Conservation (phyloP, 2,329 filamentous ascomycete genomes). For the Colletotrichum limetticola region DNA sequence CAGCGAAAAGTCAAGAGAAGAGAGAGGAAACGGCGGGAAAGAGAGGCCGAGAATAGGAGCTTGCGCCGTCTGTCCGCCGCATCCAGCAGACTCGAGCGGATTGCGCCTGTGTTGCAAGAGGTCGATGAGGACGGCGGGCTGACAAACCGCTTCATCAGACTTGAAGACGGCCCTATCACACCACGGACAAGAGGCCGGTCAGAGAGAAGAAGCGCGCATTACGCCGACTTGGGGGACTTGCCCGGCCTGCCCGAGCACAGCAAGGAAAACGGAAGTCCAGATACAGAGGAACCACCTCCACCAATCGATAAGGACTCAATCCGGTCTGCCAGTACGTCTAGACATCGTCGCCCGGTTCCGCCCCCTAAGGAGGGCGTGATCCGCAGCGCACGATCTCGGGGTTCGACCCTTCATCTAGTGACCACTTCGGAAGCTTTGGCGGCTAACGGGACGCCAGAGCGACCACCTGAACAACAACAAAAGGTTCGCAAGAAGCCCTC, state of each 20-base stretch:
- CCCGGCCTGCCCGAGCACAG: conserved; percentile 77
- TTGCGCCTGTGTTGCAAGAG: conserved; percentile 80
- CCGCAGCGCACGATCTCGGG: conserved; percentile 76
- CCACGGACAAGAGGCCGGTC: conserved; percentile 80
- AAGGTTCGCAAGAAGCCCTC: conserved; percentile 68
- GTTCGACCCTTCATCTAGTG: conserved; percentile 88
- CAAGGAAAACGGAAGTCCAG: conserved; percentile 55
- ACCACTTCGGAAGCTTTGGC: conserved; percentile 68
- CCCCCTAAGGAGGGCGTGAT: conserved; percentile 86
- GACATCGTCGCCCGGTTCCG: conserved; percentile 78
- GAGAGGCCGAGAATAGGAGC: conserved; percentile 82
- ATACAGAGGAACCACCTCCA: conserved; percentile 67
- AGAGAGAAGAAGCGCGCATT: conserved; percentile 78
- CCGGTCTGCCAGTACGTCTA: conserved; percentile 80
- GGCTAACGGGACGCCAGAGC: conserved; percentile 44
- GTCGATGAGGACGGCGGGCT: conserved; percentile 80
- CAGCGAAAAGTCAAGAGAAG: conserved; percentile 83
- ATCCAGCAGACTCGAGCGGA: conserved; percentile 84
- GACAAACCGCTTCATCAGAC: conserved; percentile 53
- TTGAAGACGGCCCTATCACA: conserved; percentile 56
- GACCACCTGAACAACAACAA: conserved; percentile 46
- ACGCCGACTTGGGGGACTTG: conserved; percentile 75
- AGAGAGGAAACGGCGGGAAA: conserved; percentile 86
- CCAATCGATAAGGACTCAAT: conserved; percentile 84
- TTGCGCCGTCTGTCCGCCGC: conserved; percentile 87